Evolutionary conservation across 768 basidiomycete species (phyloP), one percentile per base, ranked within the genome.

Genomic region (Tubosaeta brunneosetosa): DNA sequence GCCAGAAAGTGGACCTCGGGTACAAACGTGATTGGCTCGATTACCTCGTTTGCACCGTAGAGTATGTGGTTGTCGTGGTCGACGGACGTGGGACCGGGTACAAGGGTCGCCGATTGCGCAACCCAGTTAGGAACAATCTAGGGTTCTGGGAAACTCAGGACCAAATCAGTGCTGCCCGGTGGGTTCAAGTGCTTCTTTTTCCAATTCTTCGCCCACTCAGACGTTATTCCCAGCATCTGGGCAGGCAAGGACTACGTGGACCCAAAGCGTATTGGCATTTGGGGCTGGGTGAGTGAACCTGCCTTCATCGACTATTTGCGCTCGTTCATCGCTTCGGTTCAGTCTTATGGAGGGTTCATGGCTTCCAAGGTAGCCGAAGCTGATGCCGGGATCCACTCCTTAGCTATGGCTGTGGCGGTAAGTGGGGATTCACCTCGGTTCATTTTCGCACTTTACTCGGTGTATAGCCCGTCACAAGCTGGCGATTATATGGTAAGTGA

Each of bases 311-410:
- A 34, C 33, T 4, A 16, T 41, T 22, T 29, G 12, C 17, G 37
- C 10, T 17, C 26, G 40, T 59, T 53, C 16, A 60, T 44, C 16
- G 17, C 7, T 42, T 25, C 31, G 9, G 36, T 29, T 13, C 60
- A 94, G 94, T 93, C 90, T 9, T 97, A 94, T 62, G 95, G 95
- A 10, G 95, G 97, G 0, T 99, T 92, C 71, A 91, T 98, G 88
- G 88, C 88, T 50, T 82, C 87, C 52, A 98, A 98, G 66, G 84
- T 95, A 4, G 81, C 90, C 12, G 97, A 99, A 72, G 87, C 91
- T 5, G 78, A 91, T 65, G 93, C 90, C 14, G 87, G 88, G 6
- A 81, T 97, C 13, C 93, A 98, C 71, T 85, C 87, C 4, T 74
- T 98, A 43, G 91, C 90, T 6, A 97, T 95, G 80, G 80, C 92